Percentiles rank a stretch among this genome's conserved stretches.
phyloP scores from a whole-genome alignment of 1,284 basidiomycete genomes.

The Ceratobasidium sp. region DNA sequence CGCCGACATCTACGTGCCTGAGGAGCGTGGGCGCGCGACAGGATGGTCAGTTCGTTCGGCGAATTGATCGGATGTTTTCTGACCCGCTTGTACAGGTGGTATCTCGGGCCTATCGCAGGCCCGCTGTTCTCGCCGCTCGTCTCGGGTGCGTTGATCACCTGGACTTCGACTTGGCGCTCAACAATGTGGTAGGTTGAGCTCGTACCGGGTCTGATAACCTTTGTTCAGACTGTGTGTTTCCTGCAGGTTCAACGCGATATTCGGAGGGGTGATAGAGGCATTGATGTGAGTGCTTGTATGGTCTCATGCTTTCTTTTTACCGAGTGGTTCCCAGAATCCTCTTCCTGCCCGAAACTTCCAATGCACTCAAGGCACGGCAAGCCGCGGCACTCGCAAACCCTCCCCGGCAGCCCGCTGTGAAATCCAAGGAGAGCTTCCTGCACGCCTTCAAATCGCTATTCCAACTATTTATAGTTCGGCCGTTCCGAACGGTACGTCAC shows the following conservation, averaged over 20 bases:
- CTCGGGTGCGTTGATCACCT: slow-evolving; percentile 29
- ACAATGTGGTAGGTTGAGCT: slow-evolving; percentile 24
- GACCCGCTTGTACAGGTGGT: slow-evolving; percentile 32
- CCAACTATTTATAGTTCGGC: slow-evolving; percentile 19
- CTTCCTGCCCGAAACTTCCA: slow-evolving; percentile 43
- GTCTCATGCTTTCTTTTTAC: slow-evolving; percentile 5
- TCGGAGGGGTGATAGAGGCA: slow-evolving; percentile 40
- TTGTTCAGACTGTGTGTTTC: not conserved
- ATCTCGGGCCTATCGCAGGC: slow-evolving; percentile 42
- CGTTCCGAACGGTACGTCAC: slow-evolving; percentile 9
- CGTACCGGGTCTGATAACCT: not conserved
- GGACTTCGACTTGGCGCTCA: slow-evolving; percentile 16
- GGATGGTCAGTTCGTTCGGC: slow-evolving; percentile 31
- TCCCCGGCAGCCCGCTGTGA: not conserved
- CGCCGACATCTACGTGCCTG: slow-evolving; percentile 43
- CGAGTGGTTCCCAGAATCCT: slow-evolving; percentile 31
- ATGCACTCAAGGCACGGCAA: slow-evolving; percentile 40
- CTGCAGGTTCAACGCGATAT: slow-evolving; percentile 36
- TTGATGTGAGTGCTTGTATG: slow-evolving; percentile 37
- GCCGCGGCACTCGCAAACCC: slow-evolving; percentile 15
- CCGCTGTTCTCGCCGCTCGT: slow-evolving; percentile 37
- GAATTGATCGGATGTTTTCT: slow-evolving; percentile 4
- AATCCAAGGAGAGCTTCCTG: not conserved
- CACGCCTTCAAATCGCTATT: not conserved
- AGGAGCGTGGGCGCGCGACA: slow-evolving; percentile 42